Evolutionary conservation across 2,329 filamentous ascomycete genomes (phyloP).

Genomic region (Diaporthe vexans): DNA sequence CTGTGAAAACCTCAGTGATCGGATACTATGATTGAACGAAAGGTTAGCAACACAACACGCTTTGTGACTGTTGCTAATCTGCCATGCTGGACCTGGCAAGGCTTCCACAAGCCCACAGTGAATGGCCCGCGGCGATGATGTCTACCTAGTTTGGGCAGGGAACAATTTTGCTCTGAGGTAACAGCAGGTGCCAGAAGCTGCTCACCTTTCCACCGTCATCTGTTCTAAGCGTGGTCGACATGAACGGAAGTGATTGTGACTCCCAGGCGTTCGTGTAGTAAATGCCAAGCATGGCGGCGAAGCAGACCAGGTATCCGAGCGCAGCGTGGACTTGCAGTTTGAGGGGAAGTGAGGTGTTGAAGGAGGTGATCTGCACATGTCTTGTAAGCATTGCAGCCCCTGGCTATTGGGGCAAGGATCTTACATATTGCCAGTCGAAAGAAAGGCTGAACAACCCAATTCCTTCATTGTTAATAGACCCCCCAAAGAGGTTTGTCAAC

Average conservation of each 20-base stretch:
- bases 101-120: not conserved
- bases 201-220: conserved; percentile 52
- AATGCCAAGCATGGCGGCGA: conserved; percentile 63
- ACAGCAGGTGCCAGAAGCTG: not conserved
- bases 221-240: conserved; percentile 63
- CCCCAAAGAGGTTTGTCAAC: conserved; percentile 65
- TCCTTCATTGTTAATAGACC: conserved; percentile 65
- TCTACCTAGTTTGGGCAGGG: too few relatives aligned
- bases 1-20: conserved; percentile 55
- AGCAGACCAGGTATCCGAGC: conserved; percentile 63
- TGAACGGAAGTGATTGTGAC: conserved; percentile 63
- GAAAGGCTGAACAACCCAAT: conserved; percentile 63
- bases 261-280: conserved; percentile 66
- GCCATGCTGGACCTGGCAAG: not conserved
- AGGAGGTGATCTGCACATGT: conserved; percentile 64
- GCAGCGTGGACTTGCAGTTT: conserved; percentile 62
- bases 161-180: too few relatives aligned
- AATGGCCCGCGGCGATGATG: not conserved
- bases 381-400: conserved; percentile 31
- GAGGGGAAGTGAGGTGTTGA: conserved; percentile 66
- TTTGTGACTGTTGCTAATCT: not conserved
- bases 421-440: conserved; percentile 69
- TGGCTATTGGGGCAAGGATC: conserved; percentile 44
- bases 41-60: not conserved
- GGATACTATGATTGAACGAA: conserved; percentile 50